A percentile compares a stretch with the other conserved stretches of the same genome.
Conservation (phyloP, 23 red algal genomes). For the Gracilaria domingensis region DNA sequence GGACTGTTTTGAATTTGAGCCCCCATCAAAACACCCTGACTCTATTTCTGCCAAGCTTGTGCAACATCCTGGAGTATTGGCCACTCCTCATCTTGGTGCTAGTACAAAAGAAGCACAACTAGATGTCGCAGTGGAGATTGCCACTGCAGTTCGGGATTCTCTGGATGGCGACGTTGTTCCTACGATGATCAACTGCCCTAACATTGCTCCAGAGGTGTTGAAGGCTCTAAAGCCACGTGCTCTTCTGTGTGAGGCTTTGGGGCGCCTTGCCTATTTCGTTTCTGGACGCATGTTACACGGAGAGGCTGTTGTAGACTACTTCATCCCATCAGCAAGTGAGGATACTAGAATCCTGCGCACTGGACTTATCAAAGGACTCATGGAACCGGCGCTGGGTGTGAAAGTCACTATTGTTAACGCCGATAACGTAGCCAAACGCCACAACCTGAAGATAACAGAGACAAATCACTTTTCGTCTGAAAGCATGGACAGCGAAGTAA, state of each 20-base stretch:
- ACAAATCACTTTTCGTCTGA: slow-evolving; percentile 47
- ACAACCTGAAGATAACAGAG: slow-evolving; percentile 81
- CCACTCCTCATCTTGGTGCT: slow-evolving; percentile 98
- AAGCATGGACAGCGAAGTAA: slow-evolving; percentile 51
- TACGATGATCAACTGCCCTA: slow-evolving; percentile 96
- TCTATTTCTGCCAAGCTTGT: slow-evolving; percentile 87
- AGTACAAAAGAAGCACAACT: slow-evolving; percentile 93
- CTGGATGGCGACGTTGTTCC: slow-evolving; percentile 90
- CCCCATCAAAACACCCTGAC: slow-evolving; percentile 88
- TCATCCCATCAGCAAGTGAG: slow-evolving; percentile 54
- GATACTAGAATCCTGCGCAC: slow-evolving; percentile 95
- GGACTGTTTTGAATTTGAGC: slow-evolving; percentile 93
- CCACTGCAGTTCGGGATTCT: slow-evolving; percentile 79
- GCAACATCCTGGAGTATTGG: slow-evolving; percentile 84
- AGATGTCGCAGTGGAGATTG: slow-evolving; percentile 97
- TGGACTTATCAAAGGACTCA: slow-evolving; percentile 83
- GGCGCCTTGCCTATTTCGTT: slow-evolving; percentile 77
- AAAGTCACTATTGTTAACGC: slow-evolving; percentile 97
- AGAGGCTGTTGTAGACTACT: slow-evolving; percentile 77
- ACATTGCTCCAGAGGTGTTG: slow-evolving; percentile 83
- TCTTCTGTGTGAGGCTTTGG: slow-evolving; percentile 81
- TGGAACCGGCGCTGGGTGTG: slow-evolving; percentile 74
- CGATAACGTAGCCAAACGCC: slow-evolving; percentile 78
- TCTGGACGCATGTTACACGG: slow-evolving; percentile 71
- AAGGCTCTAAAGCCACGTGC: slow-evolving; percentile 83